Evolutionary conservation across 768 basidiomycete genomes (phyloP).

Genomic region (Amanita pseudoporphyria): DNA sequence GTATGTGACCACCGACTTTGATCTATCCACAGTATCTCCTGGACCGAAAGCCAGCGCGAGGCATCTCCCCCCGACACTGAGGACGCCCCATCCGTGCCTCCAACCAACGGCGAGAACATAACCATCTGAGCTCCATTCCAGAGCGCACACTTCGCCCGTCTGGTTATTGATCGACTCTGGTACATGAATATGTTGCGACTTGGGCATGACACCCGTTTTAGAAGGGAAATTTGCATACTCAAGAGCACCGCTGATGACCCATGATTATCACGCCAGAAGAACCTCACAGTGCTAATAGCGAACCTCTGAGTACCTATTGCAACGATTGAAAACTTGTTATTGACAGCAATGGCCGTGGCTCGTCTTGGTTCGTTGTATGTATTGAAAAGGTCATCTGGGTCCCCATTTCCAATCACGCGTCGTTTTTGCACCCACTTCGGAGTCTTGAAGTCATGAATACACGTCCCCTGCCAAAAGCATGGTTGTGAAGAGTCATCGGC

Average conservation of each 20-base stretch:
- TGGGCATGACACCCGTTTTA: constrained; percentile 43
- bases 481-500: constrained; percentile 12
- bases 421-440: constrained; percentile 79
- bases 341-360: constrained; percentile 59
- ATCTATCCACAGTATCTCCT: constrained; percentile 49
- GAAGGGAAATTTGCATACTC: constrained; percentile 64
- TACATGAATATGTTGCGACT: constrained; percentile 50
- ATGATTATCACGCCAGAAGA: background rate
- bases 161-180: constrained; percentile 50
- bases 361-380: constrained; percentile 57
- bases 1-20: constrained; percentile 27
- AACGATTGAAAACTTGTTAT: constrained; percentile 71
- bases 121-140: constrained; percentile 95
- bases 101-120: constrained; percentile 92
- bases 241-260: constrained; percentile 46
- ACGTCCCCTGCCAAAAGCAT: constrained; percentile 63
- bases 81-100: constrained; percentile 83
- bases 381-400: constrained; percentile 10
- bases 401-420: constrained; percentile 38
- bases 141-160: constrained; percentile 50
- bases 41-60: constrained; percentile 69
- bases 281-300: background rate
- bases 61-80: constrained; percentile 84
- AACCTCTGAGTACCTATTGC: constrained; percentile 74
- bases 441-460: constrained; percentile 64